Evolutionary conservation across 2,329 filamentous ascomycete species (phyloP), one percentile per base, ranked within the genome.

Genomic region (Aspergillus pseudoterreus): DNA sequence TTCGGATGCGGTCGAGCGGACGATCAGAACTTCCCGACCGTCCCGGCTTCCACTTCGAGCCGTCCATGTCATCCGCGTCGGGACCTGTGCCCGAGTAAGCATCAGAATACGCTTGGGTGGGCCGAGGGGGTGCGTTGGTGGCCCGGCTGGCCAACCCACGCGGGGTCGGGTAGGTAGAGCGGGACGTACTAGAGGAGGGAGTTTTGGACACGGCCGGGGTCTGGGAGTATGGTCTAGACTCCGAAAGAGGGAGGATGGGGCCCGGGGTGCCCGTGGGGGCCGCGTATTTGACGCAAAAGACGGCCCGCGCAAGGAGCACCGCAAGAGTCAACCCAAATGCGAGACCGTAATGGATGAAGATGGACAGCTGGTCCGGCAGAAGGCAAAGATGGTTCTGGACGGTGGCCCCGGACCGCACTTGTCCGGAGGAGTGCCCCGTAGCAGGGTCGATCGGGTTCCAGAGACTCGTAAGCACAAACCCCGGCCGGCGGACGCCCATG

Each of bases 311-410:
- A 22, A 75, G 49, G 6, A 85, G 71, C 5, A 77, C 50, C 15
- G 74, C 14, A 0, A 84, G 49, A 1, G 81, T 84, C 36, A 83
- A 51, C 8, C 66, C 77, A 1, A 86, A 75, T 14, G 94, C 76
- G 24, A 80, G 74, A 32, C 78, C 82, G 66, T 99, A 99, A 51
- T 82, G 81, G 55, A 94, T 83, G 70, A 92, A 95, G 6, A 91
- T 92, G 45, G 82, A 81, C 10, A 96, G 77, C 69, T 96, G 91
- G 68, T 92, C 90, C 0, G 94, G 94, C 8, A 97, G 78, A 2
- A 99, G 81, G 66, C 94, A 99, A 2, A 97, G 81, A 57, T 95
- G 89, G 1, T 89, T 94, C 71, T 97, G 90, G 3, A 96, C 72
- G 0, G 92, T 96, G 1, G 66, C 56, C 1, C 57, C 59, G 0